A percentile compares a stretch with the other conserved stretches of the same genome.
Conservation (phyloP, 805 yeast species). For the Metschnikowia colocasiae region DNA sequence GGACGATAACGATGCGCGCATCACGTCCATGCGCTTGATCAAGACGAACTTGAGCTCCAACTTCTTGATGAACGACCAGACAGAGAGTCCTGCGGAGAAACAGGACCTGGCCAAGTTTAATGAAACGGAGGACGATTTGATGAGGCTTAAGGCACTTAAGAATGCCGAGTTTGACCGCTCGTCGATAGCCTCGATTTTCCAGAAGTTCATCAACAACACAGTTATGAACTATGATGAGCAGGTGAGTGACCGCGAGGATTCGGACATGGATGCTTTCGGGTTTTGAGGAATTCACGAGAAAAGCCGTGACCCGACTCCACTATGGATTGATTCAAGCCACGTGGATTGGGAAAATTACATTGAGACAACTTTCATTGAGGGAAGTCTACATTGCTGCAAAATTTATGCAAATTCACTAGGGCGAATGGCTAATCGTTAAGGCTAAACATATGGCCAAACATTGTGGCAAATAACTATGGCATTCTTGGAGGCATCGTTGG, state of each 20-base stretch:
- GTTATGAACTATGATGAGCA: constrained; percentile 8
- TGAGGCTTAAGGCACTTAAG: constrained; percentile 26
- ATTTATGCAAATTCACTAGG: too few species aligned
- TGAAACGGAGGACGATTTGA: constrained; percentile 25
- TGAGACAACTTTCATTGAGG: too few species aligned
- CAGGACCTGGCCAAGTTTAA: constrained; percentile 18
- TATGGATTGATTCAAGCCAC: too few species aligned
- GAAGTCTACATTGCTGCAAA: too few species aligned
- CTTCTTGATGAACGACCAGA: constrained; percentile 30
- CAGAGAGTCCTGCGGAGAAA: background rate
- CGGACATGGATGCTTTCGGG: constrained; percentile 8
- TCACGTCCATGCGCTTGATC: constrained; percentile 29
- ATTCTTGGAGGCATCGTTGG: background rate
- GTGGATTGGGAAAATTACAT: too few species aligned
- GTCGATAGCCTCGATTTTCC: constrained; percentile 35
- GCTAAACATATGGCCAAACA: too few species aligned
- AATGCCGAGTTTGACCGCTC: constrained; percentile 24
- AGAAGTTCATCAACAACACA: constrained; percentile 35
- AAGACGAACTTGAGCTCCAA: constrained; percentile 36
- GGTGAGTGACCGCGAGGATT: background rate
- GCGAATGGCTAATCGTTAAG: too few species aligned
- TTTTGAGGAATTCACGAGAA: background rate
- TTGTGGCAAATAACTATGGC: too few species aligned
- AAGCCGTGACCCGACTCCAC: too few species aligned
- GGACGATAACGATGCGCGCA: constrained; percentile 13